Base-by-base conservation (phyloP, 2,329 filamentous ascomycete species). In the Gyromitra esculenta region DNA sequence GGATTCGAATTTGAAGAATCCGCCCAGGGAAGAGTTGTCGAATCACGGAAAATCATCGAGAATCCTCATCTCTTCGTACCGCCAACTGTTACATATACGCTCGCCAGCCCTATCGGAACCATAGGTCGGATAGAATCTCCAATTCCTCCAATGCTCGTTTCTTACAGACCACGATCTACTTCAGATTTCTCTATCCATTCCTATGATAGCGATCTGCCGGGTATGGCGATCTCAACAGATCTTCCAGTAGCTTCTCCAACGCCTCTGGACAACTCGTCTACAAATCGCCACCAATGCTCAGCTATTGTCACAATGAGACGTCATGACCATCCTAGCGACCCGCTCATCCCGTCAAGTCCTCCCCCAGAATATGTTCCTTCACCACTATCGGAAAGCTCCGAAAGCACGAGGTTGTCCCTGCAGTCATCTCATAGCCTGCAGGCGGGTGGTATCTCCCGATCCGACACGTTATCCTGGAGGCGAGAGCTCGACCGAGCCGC, bases 401-500 rank as follows among this genome's bases (percentile, higher is more conserved):
- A 41, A 7, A 69, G 65, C 15, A 45, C 35, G 18, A 65, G 59
- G 50, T 75, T 70, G 15, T 74, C 45, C 39, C 37, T 68, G 56
- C 60, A 56, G 8, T 39, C 59, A 45, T 52, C 71, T 15, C 71
- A 70, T 52, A 64, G 63, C n/a, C 64, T 57, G 43, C 35, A 64
- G 15, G 50, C 63, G 8, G 45, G 31, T 31, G 64, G 64, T 31
- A 78, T 78, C 31, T 75, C 76, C 31, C 72, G 76, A 67, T 71
- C 76, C 5, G 76, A 78, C 64, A 76, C 76, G 43, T 41, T 78
- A 52, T 52, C 57, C 9, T 78, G 76, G 76, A 71, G 76, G 52
- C 73, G 76, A 31, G 76, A 65, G 37, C 41, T 78, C 2, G 69
- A 78, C 18, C 48, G 73, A 50, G 76, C 76, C n/a, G 76, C 76